Base-by-base conservation (phyloP, 2,329 filamentous ascomycete genomes). In the Cladophialophora bantiana region DNA sequence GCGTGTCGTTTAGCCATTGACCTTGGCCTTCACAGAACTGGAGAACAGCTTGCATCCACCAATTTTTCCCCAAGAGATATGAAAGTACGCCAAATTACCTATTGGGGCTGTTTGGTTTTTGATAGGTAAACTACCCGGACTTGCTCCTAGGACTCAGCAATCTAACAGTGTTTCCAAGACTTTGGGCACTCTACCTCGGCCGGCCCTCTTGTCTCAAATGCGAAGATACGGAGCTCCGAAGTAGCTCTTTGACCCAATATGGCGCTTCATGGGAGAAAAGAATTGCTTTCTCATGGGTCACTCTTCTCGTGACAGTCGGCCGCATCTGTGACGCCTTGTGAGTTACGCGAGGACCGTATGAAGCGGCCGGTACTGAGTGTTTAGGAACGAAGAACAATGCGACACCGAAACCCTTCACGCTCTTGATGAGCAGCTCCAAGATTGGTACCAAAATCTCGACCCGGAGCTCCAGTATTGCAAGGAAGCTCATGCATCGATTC, bases 121-220 rank as follows among this genome's bases (percentile, higher is more conserved):
- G 69, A 69, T 52, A 32, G 63, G 45, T 50, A 26, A 50, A 10
- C 13, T 1, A 6, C 45, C 18, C 18, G 10, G 7, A 3, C 45
- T 26, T 10, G 10, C 12, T 26, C 45, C 45, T 4, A 1, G 18
- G 20, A 1, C 3, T 20, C 12, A 26, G 9, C 45, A 2, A 26
- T 26, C 45, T 50, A 26, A 50, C 45, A 50, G 10, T 26, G 4
- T 50, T 20, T 50, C 18, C 20, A 26, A 50, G 45, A 38, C 61
- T 65, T 34, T 71, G 69, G 69, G 62, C 52, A 7, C 62, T 71
- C 6, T 71, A 71, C 58, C 69, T 71, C n/a, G 69, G 69, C 7
- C 69, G 69, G 31, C 55, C 64, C 15, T 66, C 42, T 38, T 71
- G 64, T 42, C 56, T 71, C 20, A 57, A 53, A 7, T 45, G 61